Conservation (phyloP, 176 grass and related monocot species). For the Oryza officinalis region DNA sequence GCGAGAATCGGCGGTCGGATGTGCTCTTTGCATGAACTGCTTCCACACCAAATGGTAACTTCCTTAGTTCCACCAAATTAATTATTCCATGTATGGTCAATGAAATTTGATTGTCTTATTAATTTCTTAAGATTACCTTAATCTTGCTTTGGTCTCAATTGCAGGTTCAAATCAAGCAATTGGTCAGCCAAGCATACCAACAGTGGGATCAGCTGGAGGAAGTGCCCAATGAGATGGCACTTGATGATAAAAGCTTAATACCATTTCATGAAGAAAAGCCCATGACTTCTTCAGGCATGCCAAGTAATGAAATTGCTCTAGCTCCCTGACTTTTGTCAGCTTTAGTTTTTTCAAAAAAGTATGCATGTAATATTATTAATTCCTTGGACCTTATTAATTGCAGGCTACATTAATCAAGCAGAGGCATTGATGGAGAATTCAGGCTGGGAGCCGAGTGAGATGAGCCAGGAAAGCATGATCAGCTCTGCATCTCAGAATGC, state of each 20-base stretch:
- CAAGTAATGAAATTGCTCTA: background rate
- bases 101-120: background rate
- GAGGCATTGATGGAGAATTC: constrained; percentile 1
- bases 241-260: constrained; percentile 7
- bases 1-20: constrained; percentile 6
- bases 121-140: background rate
- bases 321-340: background rate
- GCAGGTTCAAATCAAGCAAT: constrained; percentile 33
- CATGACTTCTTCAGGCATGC: constrained; percentile 20
- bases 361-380: background rate
- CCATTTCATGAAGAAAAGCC: background rate
- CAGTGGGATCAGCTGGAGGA: constrained; percentile 43
- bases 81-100: background rate
- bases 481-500: constrained; percentile 37
- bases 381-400: background rate
- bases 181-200: constrained; percentile 28
- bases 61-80: no score
- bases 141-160: background rate
- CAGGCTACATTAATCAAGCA: background rate
- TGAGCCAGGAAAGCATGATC: constrained; percentile 47
- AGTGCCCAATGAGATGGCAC: background rate
- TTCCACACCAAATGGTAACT: constrained; percentile 32
- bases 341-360: background rate
- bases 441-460: background rate
- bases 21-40: background rate